Evolutionary conservation across 306 rosid genomes (phyloP), one percentile per base, ranked within the genome.

Genomic region (Cicer arietinum): DNA sequence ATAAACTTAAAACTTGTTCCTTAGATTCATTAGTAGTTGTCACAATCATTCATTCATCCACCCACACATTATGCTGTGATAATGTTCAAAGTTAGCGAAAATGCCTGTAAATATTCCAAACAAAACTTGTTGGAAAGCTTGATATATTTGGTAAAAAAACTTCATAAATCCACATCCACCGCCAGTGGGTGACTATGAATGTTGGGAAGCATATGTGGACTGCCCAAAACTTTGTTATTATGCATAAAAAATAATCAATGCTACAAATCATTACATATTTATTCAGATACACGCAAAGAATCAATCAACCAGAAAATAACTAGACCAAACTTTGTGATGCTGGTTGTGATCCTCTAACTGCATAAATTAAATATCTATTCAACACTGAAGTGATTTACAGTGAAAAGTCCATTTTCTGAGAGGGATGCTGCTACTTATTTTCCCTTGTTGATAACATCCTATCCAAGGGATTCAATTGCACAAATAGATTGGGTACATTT

Each of bases 181-280:
- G 13, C 51, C 35, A 20, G 2, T 10, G 40, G 30, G 53, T 43
- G 40, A 10, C 40, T 66, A 7, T 45, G 13, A 39, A 58, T 13
- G n/a, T 18, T 7, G 61, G 41, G 39, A 69, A 48, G 11, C 77
- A 56, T 35, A 46, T 1, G 53, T 44, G 1, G n/a, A 40, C 54
- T 1, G 44, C 73, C 60, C 77, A 79, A 81, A 78, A 81, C 44
- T 25, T 59, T 30, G 56, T 13, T 59, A 71, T 13, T 59, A 67
- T 67, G 41, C 78, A 68, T 69, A 43, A 75, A 83, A 39, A 75
- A 83, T 53, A 73, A 78, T 48, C 41, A 74, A 77, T 64, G 77
- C 81, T 68, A 83, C 91, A 87, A 52, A 71, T 70, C 47, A 64
- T 74, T 80, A 77, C 81, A 81, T 4, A 18, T 47, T 78, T 83